Percentiles rank a stretch among this genome's conserved stretches.
Conservation (phyloP, 495 filamentous ascomycete species). For the Cairneyella variabilis region DNA sequence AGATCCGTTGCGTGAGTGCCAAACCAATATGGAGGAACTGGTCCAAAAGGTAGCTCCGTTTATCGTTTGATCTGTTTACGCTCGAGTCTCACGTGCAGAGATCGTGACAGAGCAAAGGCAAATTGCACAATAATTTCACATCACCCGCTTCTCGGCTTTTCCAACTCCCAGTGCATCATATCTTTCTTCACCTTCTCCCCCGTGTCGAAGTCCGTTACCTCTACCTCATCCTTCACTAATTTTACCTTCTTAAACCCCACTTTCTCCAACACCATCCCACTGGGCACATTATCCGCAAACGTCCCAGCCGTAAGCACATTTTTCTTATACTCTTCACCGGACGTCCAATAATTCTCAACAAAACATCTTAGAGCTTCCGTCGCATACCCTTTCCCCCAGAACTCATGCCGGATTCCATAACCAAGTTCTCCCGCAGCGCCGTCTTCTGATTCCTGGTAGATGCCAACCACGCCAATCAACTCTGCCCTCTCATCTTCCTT, state of each 20-base stretch:
- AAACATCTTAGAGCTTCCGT: slow-evolving; percentile 10
- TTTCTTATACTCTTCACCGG: background rate
- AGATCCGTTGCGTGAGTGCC: too few species aligned
- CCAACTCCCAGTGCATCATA: background rate
- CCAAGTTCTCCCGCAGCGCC: background rate
- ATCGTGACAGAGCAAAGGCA: too few species aligned
- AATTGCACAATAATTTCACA: too few species aligned
- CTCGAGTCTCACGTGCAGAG: too few species aligned
- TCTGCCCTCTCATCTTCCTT: background rate
- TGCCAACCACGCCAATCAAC: slow-evolving; percentile 3
- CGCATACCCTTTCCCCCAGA: slow-evolving; percentile 12
- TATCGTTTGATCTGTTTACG: too few species aligned
- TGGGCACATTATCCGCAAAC: background rate
- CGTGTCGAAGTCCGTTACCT: background rate
- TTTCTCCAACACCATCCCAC: slow-evolving; percentile 4
- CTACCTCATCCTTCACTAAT: background rate
- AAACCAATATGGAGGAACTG: too few species aligned
- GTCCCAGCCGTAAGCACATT: background rate
- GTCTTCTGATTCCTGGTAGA: background rate
- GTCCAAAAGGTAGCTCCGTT: too few species aligned
- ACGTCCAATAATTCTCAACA: slow-evolving; percentile 1
- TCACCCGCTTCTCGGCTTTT: too few species aligned
- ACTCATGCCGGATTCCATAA: slow-evolving; percentile 2
- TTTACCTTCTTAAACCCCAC: slow-evolving; percentile 3
- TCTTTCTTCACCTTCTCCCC: background rate